Base-by-base conservation (phyloP, 345 rosid species). In the Bruguiera gymnorhiza region DNA sequence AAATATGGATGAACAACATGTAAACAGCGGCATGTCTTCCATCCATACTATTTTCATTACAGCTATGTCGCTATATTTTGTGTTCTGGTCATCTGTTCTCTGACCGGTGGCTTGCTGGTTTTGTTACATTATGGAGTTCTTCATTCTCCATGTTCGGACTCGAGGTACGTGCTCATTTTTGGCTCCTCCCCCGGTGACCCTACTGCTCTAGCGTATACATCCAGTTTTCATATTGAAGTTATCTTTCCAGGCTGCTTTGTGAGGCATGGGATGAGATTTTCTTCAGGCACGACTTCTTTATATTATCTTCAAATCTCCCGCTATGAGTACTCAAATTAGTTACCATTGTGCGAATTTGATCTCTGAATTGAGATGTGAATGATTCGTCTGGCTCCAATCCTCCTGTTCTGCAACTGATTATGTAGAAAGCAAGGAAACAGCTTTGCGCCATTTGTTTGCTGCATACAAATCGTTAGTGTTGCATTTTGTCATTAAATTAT, bases 41-140 rank as follows among this genome's bases (percentile, higher is more conserved):
- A 34, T 67, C 5, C 73, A 76, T 61, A 76, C 76, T 3, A 18
- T 71, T 27, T 71, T 71, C 58, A 76, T 76, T 66, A 66, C 76
- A 18, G 72, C 73, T 37, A 8, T 71, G 60, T 76, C 80, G 26
- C 36, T 71, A 65, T 76, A 71, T 60, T 68, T 76, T 46, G 72
- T 67, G 23, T 71, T 71, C 75, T 76, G 65, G 72, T 76, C 79
- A 10, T 39, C 75, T 76, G 39, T 76, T 76, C 48, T 55, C 75
- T 54, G 72, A 76, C 27, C 36, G 56, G n/a, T 62, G 4, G 34
- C 60, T 52, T n/a, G 21, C 75, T 71, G 76, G 63, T 34, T 32
- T 30, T 48, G 37, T 76, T 55, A 71, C 80, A 43, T 71, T 71
- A 46, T 64, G 65, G 59, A 76, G 69, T 67, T 76, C 75, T 2